Percentiles rank a stretch among this genome's conserved stretches.
phyloP scores from a whole-genome alignment of 1,284 basidiomycete species.

The Cutaneotrichosporon mucoides region DNA sequence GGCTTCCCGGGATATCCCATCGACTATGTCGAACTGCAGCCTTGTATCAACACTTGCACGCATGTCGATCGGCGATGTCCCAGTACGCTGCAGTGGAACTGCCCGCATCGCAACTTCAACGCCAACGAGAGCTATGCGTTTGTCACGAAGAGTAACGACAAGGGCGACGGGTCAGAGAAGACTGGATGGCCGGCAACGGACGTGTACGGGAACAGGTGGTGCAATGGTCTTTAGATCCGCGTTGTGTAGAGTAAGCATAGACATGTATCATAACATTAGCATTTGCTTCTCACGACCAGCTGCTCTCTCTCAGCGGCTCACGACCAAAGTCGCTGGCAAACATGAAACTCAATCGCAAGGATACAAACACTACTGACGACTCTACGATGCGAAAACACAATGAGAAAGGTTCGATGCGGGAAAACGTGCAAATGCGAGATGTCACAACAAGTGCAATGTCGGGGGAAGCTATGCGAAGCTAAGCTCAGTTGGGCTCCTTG shows the following conservation, averaged over 20 bases:
- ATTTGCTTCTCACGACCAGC: neutral
- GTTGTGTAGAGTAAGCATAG: neutral
- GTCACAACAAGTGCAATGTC: too few relatives aligned
- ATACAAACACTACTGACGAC: too few relatives aligned
- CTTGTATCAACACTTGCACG: constrained; percentile 72
- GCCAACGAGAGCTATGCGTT: constrained; percentile 66
- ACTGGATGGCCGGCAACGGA: constrained; percentile 59
- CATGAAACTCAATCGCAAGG: too few relatives aligned
- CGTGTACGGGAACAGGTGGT: constrained; percentile 74
- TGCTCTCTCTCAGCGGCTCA: too few relatives aligned
- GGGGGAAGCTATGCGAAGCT: too few relatives aligned
- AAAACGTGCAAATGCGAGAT: too few relatives aligned
- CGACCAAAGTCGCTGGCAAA: too few relatives aligned
- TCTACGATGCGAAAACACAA: too few relatives aligned
- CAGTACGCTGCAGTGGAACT: constrained; percentile 64
- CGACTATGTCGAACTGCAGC: constrained; percentile 62
- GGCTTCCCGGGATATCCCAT: constrained; percentile 22
- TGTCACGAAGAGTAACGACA: constrained; percentile 56
- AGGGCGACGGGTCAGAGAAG: constrained; percentile 51
- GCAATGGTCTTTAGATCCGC: constrained; percentile 53
- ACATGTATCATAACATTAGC: neutral
- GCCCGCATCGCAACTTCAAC: constrained; percentile 62
- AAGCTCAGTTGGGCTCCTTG: neutral
- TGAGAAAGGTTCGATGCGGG: too few relatives aligned
- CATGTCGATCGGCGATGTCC: constrained; percentile 72